Evolutionary conservation across 139 green algal species (phyloP).

Genomic region (Dunaliella primolecta): DNA sequence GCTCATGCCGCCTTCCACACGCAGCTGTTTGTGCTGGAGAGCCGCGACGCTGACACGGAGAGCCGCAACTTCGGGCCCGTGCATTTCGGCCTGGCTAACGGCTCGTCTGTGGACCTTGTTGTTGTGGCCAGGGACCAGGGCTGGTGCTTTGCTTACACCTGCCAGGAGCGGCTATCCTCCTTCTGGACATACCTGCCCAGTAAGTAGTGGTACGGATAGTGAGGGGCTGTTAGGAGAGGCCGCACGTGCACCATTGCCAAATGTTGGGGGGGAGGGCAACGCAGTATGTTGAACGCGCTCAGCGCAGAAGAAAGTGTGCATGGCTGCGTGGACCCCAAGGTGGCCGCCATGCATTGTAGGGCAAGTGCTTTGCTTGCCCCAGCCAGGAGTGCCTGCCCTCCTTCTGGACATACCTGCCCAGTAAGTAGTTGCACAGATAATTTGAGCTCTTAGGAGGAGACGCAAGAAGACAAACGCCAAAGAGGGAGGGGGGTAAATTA

Average conservation of each 20-base stretch:
- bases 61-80: slow-evolving; percentile 56
- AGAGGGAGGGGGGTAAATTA: no score
- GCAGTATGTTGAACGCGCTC: no score
- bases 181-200: slow-evolving; percentile 50
- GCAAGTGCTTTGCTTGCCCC: slow-evolving; percentile 61
- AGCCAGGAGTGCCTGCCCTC: slow-evolving; percentile 42
- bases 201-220: not conserved
- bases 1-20: not conserved
- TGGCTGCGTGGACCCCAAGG: no score
- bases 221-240: no score
- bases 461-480: no score
- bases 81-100: slow-evolving; percentile 29
- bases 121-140: slow-evolving; percentile 50
- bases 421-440: not conserved
- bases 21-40: slow-evolving; percentile 47
- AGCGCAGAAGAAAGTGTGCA: no score
- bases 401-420: slow-evolving; percentile 50
- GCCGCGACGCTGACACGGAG: slow-evolving; percentile 52
- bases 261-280: no score
- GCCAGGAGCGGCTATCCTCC: slow-evolving; percentile 41
- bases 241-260: no score
- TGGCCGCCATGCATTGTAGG: no score
- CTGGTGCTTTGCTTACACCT: slow-evolving; percentile 63
- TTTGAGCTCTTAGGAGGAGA: no score
- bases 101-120: slow-evolving; percentile 17